A percentile compares a stretch with the other conserved stretches of the same genome.
Evolutionary conservation across 2,329 filamentous ascomycete genomes (phyloP).

Genomic region (Neobulgaria alba): DNA sequence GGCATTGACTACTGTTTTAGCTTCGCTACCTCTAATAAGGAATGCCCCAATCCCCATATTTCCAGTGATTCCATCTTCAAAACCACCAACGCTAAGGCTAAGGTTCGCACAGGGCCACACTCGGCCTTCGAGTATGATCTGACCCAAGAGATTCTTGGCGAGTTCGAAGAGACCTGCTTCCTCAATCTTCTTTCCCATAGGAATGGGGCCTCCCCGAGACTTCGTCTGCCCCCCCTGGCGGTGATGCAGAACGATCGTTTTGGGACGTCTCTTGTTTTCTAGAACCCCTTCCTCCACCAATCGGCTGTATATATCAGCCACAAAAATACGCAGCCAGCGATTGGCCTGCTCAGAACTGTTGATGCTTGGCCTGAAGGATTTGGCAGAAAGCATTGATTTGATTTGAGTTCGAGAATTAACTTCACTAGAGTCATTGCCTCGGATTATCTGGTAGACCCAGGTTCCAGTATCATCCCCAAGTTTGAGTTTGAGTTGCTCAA

Average conservation of each 20-base stretch:
- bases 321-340: constrained; percentile 86
- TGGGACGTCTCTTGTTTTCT: constrained; percentile 79
- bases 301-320: constrained; percentile 80
- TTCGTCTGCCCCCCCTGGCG: constrained; percentile 64
- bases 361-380: constrained; percentile 84
- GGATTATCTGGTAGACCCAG: constrained; percentile 79
- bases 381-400: constrained; percentile 95
- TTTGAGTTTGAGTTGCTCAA: constrained; percentile 69
- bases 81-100: constrained; percentile 80
- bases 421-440: constrained; percentile 79
- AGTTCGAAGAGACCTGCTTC: constrained; percentile 66
- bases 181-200: constrained; percentile 63
- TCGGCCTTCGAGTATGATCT: constrained; percentile 67
- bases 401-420: constrained; percentile 88
- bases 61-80: constrained; percentile 76
- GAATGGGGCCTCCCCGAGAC: constrained; percentile 69
- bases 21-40: constrained; percentile 66
- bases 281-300: constrained; percentile 84
- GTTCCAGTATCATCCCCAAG: constrained; percentile 76
- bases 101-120: constrained; percentile 92
- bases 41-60: constrained; percentile 85
- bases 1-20: no score
- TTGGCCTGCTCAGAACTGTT: constrained; percentile 67
- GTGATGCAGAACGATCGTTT: constrained; percentile 77
- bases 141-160: constrained; percentile 65